Percentiles rank a stretch among this genome's conserved stretches.
Evolutionary conservation across 2,329 filamentous ascomycete genomes (phyloP).

Genomic region (Nigrograna mackinnonii): DNA sequence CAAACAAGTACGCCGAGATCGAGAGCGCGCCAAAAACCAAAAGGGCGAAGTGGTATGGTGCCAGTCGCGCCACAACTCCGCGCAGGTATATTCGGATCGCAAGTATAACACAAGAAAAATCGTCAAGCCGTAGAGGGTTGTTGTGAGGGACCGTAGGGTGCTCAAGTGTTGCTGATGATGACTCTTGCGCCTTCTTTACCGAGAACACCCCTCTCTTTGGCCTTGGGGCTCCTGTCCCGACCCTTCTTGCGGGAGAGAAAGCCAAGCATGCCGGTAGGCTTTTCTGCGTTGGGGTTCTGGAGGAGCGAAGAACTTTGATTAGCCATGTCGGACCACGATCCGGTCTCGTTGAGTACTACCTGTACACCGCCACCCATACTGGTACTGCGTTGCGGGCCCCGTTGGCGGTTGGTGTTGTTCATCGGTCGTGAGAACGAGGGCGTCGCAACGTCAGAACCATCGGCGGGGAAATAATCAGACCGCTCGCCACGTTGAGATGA

Average conservation of each 20-base stretch:
- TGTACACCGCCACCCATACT: slow-evolving; percentile 85
- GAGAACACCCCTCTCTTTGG: slow-evolving; percentile 87
- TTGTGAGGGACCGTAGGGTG: background rate
- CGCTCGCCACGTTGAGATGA: slow-evolving; percentile 38
- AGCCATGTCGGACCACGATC: slow-evolving; percentile 89
- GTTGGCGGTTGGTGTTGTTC: slow-evolving; percentile 50
- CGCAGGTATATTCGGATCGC: slow-evolving; percentile 24
- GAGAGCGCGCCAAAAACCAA: too few species aligned
- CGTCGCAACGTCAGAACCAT: slow-evolving; percentile 27
- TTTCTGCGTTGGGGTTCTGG: slow-evolving; percentile 46
- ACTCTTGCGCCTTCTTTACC: slow-evolving; percentile 90
- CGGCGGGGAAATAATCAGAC: slow-evolving; percentile 37
- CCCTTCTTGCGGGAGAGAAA: slow-evolving; percentile 91
- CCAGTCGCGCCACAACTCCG: slow-evolving; percentile 29
- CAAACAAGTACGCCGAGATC: background rate
- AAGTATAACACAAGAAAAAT: slow-evolving; percentile 28
- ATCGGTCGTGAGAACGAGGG: slow-evolving; percentile 44
- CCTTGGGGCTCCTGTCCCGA: slow-evolving; percentile 88
- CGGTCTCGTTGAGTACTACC: slow-evolving; percentile 85
- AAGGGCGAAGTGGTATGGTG: slow-evolving; percentile 21
- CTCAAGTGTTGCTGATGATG: slow-evolving; percentile 49
- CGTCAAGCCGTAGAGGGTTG: slow-evolving; percentile 24
- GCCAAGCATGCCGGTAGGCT: slow-evolving; percentile 81
- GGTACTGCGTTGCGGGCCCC: slow-evolving; percentile 69
- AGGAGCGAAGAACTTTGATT: slow-evolving; percentile 76